phyloP scores from a whole-genome alignment of 257 asterid species.

The Scutellaria minor region DNA sequence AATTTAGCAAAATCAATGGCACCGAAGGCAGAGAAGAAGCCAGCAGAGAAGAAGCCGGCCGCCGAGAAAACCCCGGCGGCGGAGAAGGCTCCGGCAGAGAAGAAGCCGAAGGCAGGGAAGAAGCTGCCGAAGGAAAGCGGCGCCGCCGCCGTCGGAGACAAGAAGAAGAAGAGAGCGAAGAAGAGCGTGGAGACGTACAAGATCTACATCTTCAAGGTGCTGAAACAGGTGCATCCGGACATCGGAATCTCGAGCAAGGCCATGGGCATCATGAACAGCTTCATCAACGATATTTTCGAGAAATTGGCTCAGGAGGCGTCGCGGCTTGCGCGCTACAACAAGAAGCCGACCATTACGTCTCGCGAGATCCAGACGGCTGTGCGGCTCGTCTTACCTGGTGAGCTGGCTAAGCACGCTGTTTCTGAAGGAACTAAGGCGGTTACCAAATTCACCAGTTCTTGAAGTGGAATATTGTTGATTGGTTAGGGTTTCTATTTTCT shows the following conservation, averaged over 20 bases:
- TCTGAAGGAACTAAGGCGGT: constrained; percentile 80
- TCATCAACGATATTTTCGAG: constrained; percentile 71
- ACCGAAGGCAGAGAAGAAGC: constrained; percentile 40
- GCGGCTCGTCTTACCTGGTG: constrained; percentile 65
- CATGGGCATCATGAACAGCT: constrained; percentile 78
- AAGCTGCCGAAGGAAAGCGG: constrained; percentile 45
- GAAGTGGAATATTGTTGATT: neutral
- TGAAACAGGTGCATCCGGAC: constrained; percentile 71
- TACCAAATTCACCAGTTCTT: constrained; percentile 68
- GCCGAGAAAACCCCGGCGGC: constrained; percentile 46
- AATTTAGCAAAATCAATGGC: constrained; percentile 37
- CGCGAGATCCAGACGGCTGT: constrained; percentile 76
- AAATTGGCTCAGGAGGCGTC: constrained; percentile 64
- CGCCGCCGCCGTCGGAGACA: constrained; percentile 47
- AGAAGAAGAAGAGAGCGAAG: constrained; percentile 64
- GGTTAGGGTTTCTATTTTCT: neutral
- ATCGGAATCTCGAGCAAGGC: constrained; percentile 78
- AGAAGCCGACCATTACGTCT: constrained; percentile 73
- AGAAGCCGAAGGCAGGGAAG: constrained; percentile 47
- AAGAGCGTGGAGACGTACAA: constrained; percentile 67
- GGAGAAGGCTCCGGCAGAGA: constrained; percentile 44
- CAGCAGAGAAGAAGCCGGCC: constrained; percentile 45
- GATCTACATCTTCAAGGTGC: constrained; percentile 76
- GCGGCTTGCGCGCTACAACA: constrained; percentile 61
- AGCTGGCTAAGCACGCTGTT: constrained; percentile 68